These are phyloP conservation scores for Eudorina sp. DNA, from an alignment of 139 green algal species.

Conservation along the genomic window DNA sequence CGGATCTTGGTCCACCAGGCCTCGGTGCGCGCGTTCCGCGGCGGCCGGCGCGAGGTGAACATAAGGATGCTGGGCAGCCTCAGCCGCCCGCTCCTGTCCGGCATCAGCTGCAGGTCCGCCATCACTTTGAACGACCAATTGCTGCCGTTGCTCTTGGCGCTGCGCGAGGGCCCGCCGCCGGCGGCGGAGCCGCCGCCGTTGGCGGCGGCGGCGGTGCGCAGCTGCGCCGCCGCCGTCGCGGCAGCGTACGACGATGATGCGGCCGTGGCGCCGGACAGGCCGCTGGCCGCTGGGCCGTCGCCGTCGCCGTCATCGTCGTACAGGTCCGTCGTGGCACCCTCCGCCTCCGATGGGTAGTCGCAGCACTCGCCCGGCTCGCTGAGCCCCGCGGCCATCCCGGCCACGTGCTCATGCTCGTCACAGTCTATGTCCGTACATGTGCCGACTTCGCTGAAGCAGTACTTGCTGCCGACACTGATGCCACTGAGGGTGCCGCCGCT, in stretches of 20 bases:
- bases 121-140: background rate
- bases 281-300: background rate
- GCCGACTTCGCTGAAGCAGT: background rate
- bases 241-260: background rate
- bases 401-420: background rate
- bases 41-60: conserved; percentile 7
- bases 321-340: background rate
- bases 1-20: conserved; percentile 17
- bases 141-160: background rate
- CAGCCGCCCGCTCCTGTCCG: background rate
- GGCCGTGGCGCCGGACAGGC: background rate
- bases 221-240: background rate
- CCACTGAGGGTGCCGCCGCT: background rate
- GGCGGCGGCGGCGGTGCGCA: background rate
- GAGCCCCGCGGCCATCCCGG: background rate
- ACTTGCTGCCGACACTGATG: background rate
- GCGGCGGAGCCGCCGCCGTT: background rate
- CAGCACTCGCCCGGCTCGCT: background rate
- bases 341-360: background rate
- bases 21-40: background rate
- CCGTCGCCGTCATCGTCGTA: background rate
- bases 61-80: conserved; percentile 4
- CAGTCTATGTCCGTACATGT: background rate
- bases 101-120: background rate
- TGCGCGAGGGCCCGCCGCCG: background rate